Percentiles rank a stretch among this genome's conserved stretches.
phyloP scores from a whole-genome alignment of 495 filamentous ascomycete species.

The Hyphodiscus hymeniophilus region DNA sequence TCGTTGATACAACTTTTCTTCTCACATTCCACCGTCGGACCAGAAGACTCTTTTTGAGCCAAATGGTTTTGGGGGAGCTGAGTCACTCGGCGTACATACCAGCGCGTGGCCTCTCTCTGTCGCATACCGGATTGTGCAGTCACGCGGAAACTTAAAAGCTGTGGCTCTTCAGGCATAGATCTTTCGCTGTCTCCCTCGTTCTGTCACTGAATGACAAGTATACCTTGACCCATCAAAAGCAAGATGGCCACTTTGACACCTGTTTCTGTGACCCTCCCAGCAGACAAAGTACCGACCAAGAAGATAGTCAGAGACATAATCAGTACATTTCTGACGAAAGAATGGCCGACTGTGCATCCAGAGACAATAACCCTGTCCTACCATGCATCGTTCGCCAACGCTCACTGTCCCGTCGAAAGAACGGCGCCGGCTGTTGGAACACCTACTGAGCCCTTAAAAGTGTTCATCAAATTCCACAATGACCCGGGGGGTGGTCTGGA shows the following conservation, averaged over 20 bases:
- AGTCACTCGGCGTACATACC: background rate
- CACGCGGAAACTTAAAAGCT: background rate
- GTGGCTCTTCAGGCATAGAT: background rate
- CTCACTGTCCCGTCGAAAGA: conserved; percentile 23
- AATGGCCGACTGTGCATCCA: conserved; percentile 25
- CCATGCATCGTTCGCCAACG: conserved; percentile 22
- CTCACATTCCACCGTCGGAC: background rate
- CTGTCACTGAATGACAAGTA: too few species aligned
- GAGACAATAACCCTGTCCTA: conserved; percentile 18
- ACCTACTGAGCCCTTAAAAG: conserved; percentile 19
- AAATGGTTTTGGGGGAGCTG: background rate
- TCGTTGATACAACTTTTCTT: background rate
- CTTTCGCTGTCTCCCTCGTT: background rate
- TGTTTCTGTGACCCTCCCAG: conserved; percentile 20
- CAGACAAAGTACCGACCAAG: conserved; percentile 22
- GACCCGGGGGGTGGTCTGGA: conserved; percentile 15
- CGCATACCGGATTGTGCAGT: background rate
- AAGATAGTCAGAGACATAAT: conserved; percentile 19
- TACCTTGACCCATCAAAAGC: background rate
- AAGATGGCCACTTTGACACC: conserved; percentile 20
- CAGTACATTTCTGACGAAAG: conserved; percentile 20
- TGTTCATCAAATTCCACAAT: conserved; percentile 26
- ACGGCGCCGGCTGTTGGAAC: conserved; percentile 10
- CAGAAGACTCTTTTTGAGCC: background rate
- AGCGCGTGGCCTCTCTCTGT: background rate